These are phyloP conservation scores for Pichia exigua DNA, from an alignment of 805 yeast species.

Conservation along the genomic window DNA sequence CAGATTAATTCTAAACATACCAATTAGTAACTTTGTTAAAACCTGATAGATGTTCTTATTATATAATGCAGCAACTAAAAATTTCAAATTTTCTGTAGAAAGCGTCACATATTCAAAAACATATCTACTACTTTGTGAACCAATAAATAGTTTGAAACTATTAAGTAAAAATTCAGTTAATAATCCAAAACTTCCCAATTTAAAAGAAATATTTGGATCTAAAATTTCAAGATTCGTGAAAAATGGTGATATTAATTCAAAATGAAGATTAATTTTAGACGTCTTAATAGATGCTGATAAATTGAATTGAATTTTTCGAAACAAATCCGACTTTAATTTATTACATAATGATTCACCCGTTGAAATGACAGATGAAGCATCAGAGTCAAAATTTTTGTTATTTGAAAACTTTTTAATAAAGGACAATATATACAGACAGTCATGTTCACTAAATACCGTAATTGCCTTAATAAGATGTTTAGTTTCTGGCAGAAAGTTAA, in stretches of 20 bases:
- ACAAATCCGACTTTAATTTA: not conserved
- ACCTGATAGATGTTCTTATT: not conserved
- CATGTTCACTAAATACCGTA: constrained; percentile 18
- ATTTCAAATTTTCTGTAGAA: constrained; percentile 7
- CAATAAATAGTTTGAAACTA: constrained; percentile 2
- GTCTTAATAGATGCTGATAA: not conserved
- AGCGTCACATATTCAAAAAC: constrained; percentile 4
- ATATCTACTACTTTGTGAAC: constrained; percentile 4
- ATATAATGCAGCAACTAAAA: not conserved
- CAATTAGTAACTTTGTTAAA: not conserved
- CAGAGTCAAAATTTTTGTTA: not conserved
- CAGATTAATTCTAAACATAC: constrained; percentile 8
- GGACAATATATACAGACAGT: constrained; percentile 17
- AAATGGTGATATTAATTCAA: constrained; percentile 13
- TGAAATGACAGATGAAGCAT: not conserved
- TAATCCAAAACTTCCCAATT: constrained; percentile 5
- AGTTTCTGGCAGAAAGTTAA: constrained; percentile 19
- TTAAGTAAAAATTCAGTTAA: constrained; percentile 3
- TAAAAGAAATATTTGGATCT: constrained; percentile 3
- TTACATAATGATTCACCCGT: not conserved
- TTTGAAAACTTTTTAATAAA: constrained; percentile 8
- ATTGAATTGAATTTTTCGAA: constrained; percentile 1
- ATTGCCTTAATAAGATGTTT: constrained; percentile 16
- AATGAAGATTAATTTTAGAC: not conserved
- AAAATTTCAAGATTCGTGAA: constrained; percentile 5